Percentiles rank a stretch among this genome's conserved stretches.
Evolutionary conservation across 2,329 filamentous ascomycete genomes (phyloP).

Genomic region (Curvularia sp.): DNA sequence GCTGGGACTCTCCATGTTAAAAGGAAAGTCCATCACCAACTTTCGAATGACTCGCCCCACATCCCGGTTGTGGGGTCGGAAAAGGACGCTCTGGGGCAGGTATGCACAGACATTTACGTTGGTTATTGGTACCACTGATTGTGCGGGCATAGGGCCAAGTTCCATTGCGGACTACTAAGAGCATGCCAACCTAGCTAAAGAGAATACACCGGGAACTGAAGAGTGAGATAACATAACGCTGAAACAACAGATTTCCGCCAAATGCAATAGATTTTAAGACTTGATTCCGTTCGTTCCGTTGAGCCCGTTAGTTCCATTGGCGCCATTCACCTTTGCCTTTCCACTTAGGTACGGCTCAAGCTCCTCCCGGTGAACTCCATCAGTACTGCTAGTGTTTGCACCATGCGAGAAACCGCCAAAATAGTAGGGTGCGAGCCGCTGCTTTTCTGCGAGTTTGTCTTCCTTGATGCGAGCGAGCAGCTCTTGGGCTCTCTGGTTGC

Average conservation of each 20-base stretch:
- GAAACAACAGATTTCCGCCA: background rate
- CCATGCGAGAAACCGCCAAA: constrained; percentile 44
- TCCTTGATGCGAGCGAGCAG: constrained; percentile 41
- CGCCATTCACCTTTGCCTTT: constrained; percentile 21
- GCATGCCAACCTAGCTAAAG: background rate
- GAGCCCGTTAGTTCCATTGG: constrained; percentile 10
- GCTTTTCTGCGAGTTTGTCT: constrained; percentile 43
- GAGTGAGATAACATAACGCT: background rate
- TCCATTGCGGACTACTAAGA: background rate
- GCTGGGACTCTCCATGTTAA: constrained; percentile 16
- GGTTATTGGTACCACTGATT: background rate
- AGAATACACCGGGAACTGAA: background rate
- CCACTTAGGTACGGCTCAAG: constrained; percentile 30
- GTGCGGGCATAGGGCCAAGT: background rate
- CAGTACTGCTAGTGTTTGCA: constrained; percentile 37
- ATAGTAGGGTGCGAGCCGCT: constrained; percentile 45
- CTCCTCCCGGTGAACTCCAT: constrained; percentile 42
- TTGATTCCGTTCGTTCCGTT: constrained; percentile 9
- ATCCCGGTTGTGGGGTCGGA: constrained; percentile 10
- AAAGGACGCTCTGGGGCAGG: background rate
- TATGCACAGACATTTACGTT: background rate
- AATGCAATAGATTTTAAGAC: background rate
- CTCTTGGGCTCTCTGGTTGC: constrained; percentile 45
- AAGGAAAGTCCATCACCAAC: background rate
- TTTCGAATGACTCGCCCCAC: constrained; percentile 1